A percentile compares a stretch with the other conserved stretches of the same genome.
These are phyloP conservation scores for Arthrobotrys conoides DNA, from an alignment of 2,329 filamentous ascomycete species.

Conservation along the genomic window DNA sequence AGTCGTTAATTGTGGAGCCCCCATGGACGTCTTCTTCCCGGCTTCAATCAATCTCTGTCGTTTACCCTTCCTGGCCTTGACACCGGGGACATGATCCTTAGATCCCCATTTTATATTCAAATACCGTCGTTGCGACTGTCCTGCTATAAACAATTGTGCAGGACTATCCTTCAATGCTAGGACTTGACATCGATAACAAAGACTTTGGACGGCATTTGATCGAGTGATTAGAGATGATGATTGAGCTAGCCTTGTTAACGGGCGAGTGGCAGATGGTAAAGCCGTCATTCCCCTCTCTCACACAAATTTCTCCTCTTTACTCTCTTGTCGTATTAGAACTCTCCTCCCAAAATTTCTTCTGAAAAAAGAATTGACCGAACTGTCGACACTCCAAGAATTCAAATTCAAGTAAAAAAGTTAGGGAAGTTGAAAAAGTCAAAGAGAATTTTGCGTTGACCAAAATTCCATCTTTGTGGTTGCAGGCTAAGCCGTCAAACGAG, in stretches of 20 bases:
- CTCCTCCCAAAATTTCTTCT: neutral
- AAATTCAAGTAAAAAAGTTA: conserved; percentile 6
- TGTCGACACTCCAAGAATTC: neutral
- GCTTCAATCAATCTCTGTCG: conserved; percentile 48
- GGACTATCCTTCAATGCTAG: conserved; percentile 1
- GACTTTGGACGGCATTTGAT: conserved; percentile 18
- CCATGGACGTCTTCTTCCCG: conserved; percentile 33
- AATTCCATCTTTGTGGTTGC: neutral
- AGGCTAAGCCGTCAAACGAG: neutral
- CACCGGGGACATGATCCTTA: conserved; percentile 35
- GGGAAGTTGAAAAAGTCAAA: neutral
- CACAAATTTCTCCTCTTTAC: neutral
- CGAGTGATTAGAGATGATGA: conserved; percentile 22
- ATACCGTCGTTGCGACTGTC: conserved; percentile 15
- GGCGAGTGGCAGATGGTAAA: conserved; percentile 37
- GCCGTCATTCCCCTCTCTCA: conserved; percentile 32
- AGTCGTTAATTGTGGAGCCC: conserved; percentile 60
- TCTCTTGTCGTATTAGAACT: neutral
- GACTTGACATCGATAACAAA: conserved; percentile 39
- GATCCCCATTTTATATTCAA: conserved; percentile 43
- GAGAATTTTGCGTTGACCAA: conserved; percentile 37
- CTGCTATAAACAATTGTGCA: neutral
- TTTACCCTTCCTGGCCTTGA: conserved; percentile 21
- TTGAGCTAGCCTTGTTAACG: conserved; percentile 38
- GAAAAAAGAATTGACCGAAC: too few species aligned